Evolutionary conservation across 495 filamentous ascomycete species (phyloP).

Genomic region (Penicillium crystallinum): DNA sequence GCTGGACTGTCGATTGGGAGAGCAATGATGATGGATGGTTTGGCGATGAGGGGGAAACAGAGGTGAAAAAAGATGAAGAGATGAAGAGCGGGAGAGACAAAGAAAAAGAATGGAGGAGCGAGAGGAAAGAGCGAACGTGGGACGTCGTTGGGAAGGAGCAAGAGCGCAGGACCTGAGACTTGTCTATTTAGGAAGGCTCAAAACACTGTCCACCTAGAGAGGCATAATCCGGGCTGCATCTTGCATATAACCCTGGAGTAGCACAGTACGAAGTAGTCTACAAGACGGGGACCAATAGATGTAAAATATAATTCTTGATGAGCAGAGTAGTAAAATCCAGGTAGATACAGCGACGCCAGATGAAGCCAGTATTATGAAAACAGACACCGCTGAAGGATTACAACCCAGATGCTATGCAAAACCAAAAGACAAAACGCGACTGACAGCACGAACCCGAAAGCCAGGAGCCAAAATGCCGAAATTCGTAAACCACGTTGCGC

Average conservation of each 20-base stretch:
- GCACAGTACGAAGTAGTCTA: too few species aligned
- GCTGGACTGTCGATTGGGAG: background rate
- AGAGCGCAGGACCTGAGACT: background rate
- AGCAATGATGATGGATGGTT: background rate
- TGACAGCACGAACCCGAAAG: conserved; percentile 30
- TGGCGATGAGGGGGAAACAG: background rate
- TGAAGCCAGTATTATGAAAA: conserved; percentile 6
- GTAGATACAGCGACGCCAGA: conserved; percentile 10
- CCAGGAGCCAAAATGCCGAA: conserved; percentile 28
- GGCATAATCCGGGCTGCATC: too few species aligned
- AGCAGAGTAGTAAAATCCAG: conserved; percentile 16
- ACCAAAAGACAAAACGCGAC: conserved; percentile 22
- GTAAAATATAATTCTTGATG: background rate
- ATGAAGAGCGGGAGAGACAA: background rate
- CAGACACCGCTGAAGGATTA: conserved; percentile 21
- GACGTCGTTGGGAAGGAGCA: background rate
- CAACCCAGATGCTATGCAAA: conserved; percentile 27
- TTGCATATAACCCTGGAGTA: too few species aligned
- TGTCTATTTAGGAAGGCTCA: background rate
- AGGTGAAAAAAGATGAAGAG: background rate
- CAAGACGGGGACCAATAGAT: background rate
- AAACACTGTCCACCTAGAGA: too few species aligned
- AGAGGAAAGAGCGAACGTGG: background rate
- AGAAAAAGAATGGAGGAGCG: background rate
- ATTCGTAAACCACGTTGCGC: conserved; percentile 32